phyloP scores from a whole-genome alignment of 2,329 filamentous ascomycete species.

The Paraconiothyrium sp. region DNA sequence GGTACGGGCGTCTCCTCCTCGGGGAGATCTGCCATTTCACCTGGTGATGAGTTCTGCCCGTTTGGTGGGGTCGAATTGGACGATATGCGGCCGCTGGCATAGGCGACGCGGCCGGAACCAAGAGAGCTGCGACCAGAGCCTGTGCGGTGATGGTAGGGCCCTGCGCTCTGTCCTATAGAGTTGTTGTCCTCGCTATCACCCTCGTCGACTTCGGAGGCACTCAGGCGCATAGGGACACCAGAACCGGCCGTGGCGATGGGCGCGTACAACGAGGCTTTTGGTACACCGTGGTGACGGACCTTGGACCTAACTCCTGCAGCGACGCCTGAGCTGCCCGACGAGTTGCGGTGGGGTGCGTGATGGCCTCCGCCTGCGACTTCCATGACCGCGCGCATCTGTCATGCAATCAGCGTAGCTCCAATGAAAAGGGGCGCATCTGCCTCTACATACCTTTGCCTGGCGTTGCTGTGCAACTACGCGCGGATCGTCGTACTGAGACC shows the following conservation, averaged over 20 bases:
- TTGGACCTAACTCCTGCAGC: constrained; percentile 74
- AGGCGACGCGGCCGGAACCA: constrained; percentile 52
- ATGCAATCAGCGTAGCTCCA: background rate
- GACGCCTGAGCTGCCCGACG: constrained; percentile 50
- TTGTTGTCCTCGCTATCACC: constrained; percentile 79
- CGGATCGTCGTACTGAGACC: constrained; percentile 90
- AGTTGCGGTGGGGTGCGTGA: constrained; percentile 46
- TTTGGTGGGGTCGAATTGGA: constrained; percentile 64
- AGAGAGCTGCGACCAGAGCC: constrained; percentile 78
- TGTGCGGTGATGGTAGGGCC: constrained; percentile 70
- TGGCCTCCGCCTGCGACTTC: constrained; percentile 76
- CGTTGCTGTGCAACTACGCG: constrained; percentile 82
- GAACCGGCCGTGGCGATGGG: constrained; percentile 78
- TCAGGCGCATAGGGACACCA: constrained; percentile 89
- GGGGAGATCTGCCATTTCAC: constrained; percentile 50
- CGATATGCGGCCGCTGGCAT: constrained; percentile 58
- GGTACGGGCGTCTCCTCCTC: constrained; percentile 59
- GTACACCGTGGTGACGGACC: constrained; percentile 87
- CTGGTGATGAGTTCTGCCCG: constrained; percentile 53
- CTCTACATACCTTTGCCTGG: constrained; percentile 71
- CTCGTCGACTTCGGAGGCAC: constrained; percentile 93
- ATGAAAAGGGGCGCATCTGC: background rate
- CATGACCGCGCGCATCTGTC: constrained; percentile 75
- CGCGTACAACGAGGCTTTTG: constrained; percentile 79
- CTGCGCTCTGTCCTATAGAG: constrained; percentile 44